Base-by-base conservation (phyloP, 768 basidiomycete species). In the Serpula lacrymans region DNA sequence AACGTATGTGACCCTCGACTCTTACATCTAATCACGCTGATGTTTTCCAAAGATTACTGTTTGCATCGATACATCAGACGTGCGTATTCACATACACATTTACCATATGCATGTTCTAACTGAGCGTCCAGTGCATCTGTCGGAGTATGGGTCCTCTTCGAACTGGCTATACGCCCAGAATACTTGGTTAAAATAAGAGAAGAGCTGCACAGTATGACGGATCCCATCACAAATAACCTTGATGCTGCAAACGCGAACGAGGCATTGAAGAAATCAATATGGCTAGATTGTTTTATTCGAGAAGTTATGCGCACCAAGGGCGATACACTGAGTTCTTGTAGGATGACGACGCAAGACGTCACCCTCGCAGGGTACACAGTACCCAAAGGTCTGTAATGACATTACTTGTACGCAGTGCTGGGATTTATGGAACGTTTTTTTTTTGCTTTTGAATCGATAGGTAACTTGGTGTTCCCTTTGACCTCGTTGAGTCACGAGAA, bases 231-330 rank as follows among this genome's bases (percentile, higher is more conserved):
- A n/a, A n/a, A n/a, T n/a, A 49, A 56, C 10, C 46, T 46, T 14
- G 53, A 52, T 23, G 45, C 48, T 6, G 34, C 48, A 24, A 60
- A 58, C 11, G 24, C 55, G 4, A 52, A 59, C 2, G 54, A 54
- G 5, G 57, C 56, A 4, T 34, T 64, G 16, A 56, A 55, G n/a
- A 55, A 55, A 11, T 55, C 58, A 1, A 48, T 46, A 11, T 39
- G 51, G 25, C 40, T 63, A 13, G 64, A 66, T 40, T 62, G 62
- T 1, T 66, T 66, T 48, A 58, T 64, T 21, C 58, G 64, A 4
- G 63, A 66, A 36, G 64, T 66, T 10, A 53, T 66, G 57, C 59
- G 62, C 12, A 57, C 59, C 10, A 66, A 66, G 43, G 64, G 64
- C 13, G 62, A 64, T 37, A 63, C 61, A 6, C 51, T 66, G 29